Base-by-base conservation (phyloP, 2,329 filamentous ascomycete species). In the Aspergillus ochraceus region DNA sequence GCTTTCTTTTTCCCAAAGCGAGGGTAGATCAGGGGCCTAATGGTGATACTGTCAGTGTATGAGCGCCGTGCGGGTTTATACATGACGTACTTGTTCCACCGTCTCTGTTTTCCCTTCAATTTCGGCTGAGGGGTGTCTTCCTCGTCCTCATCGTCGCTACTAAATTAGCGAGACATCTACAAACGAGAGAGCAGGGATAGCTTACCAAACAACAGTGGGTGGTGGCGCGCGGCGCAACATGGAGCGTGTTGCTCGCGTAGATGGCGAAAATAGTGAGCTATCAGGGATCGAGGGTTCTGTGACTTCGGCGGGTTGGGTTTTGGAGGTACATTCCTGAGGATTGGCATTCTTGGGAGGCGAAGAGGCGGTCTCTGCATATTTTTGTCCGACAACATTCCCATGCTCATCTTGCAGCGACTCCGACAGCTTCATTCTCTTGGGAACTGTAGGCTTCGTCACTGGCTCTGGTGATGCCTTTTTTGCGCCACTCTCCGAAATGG, bases 1-100 rank as follows among this genome's bases (percentile, higher is more conserved):
- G 77, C 78, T 59, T 76, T 79, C 60, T 77, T 80, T 66, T 79
- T 80, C 9, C 79, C 80, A n/a, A 66, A 67, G 45, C 70, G 73
- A 2, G 79, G 79, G 61, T 80, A 82, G 1, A 79, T 71, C 58
- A 82, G 67, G 14, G 80, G 72, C 22, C 73, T 78, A 52, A 8
- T n/a, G 17, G 6, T 6, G 64, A 58, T 24, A 29, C 19, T 54
- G 45, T 64, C 50, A 64, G 55, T 30, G 47, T 22, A 20, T 26
- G 9, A 10, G 12, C 20, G 4, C 11, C 4, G 26, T 6, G 14
- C 22, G 3, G 29, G 22, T 11, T n/a, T 6, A 14, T 22, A 22
- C 3, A 8, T 26, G n/a, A 46, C 60, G 49, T 57, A 69, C 66
- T 51, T 63, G 26, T 63, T 32, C 73, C 72, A 74, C 22, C 67